Evolutionary conservation across 2,329 filamentous ascomycete genomes (phyloP), one percentile per base, ranked within the genome.

Genomic region (Penicillium sp.): DNA sequence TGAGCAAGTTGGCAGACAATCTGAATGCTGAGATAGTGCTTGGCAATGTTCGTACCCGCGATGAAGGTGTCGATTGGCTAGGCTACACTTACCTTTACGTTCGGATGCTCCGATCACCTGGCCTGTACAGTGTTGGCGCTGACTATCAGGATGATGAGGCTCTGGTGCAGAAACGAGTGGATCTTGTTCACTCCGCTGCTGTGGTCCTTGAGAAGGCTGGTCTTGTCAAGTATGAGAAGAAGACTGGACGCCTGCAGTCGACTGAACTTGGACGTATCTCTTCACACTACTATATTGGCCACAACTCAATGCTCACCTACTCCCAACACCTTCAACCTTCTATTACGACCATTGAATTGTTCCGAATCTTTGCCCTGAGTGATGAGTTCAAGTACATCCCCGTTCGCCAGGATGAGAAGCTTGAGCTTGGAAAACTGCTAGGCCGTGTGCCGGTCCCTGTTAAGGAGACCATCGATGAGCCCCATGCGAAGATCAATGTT

Each of bases 301-400:
- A 96, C 74, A 90, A 86, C 64, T 97, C 93, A 14, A 99, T 99
- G 94, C 83, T 93, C 63, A 97, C 90, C 1, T 99, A 99, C 78
- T 96, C 96, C 72, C 90, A 89, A 70, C 88, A 97, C 63, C 90
- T 99, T 45, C 92, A 97, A 70, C 91, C 93, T 14, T 91, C 88
- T 11, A 94, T 97, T 65, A 91, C 89, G 26, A 90, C 90, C 6
- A 96, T 99, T 61, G 94, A 99, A 75, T 83, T 99, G 40, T 97
- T 99, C 85, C 88, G 95, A 40, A 87, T 99, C 28, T 99, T 99
- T 70, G 88, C 95, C 12, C 83, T 97, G 35, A 97, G 94, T 69
- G 91, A 95, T 53, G 94, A 99, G 74, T 99, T 99, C 82, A 97
- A 97, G 75, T 99, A 96, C 73, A 99, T 99, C 40, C 94, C 94